Base-by-base conservation (phyloP, 139 green algal genomes). In the Chlamydomonas incerta region DNA sequence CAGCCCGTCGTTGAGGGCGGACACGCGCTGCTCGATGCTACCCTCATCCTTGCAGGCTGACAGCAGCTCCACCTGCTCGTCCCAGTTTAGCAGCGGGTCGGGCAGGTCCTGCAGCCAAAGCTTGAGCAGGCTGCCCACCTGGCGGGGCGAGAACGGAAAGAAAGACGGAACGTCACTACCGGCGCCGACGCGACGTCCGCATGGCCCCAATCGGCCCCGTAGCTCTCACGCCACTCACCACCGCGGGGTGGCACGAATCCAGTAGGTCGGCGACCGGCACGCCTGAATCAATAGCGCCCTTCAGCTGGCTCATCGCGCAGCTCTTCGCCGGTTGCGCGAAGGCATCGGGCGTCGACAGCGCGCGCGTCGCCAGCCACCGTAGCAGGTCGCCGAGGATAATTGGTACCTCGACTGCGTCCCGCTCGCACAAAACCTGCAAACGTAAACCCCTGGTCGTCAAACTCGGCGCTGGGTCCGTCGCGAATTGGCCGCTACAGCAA, bases 81-180 rank as follows among this genome's bases (percentile, higher is more conserved):
- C 80, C 80, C 80, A 86, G 29, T 33, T 66, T 2, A 86, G 47
- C 2, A 86, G 28, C 28, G 68, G 68, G 62, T 85, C 80, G 0
- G 80, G 80, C 10, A 86, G 68, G 31, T 77, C 80, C 33, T 86
- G 68, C 0, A 86, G 68, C 80, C 80, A 86, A 0, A 69, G 52
- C 37, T 86, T 86, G 9, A 86, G 80, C 23, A 86, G 35, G 15
- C 68, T 71, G 26, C 68, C 80, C 26, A 86, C 80, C 80, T 86
- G 68, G 24, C 9, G 24, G 23, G 23, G 3, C 8, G 18, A 20
- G 18, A 24, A 23, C 9, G 20, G 20, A 14, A 60, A 21, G 55
- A 24, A 66, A n/a, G 28, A 23, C 8, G 24, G n/a, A 29, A 29
- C 10, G 29, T 20, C 18, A 28, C 13, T 2, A 41, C 13, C 4